These are phyloP conservation scores for Kernera saxatilis DNA, from an alignment of 345 rosid species.

Conservation along the genomic window DNA sequence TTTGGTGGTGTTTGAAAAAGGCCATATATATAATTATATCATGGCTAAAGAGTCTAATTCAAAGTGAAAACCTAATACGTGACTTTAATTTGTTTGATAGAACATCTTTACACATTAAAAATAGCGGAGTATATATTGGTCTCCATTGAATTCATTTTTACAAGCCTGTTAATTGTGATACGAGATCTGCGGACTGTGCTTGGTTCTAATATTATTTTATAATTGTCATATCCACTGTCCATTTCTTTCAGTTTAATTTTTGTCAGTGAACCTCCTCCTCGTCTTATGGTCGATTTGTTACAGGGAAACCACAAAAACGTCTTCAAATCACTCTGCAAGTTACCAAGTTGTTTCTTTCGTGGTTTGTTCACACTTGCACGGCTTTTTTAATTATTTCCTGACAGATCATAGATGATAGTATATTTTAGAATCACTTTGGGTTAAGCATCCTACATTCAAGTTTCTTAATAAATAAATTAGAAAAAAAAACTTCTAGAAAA, in stretches of 20 bases:
- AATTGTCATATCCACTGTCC: neutral
- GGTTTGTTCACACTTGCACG: too few relatives aligned
- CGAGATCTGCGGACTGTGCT: neutral
- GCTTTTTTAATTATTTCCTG: too few relatives aligned
- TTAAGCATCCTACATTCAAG: too few relatives aligned
- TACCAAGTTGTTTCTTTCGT: too few relatives aligned
- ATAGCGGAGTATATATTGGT: neutral
- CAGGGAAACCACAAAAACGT: too few relatives aligned
- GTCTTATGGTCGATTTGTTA: neutral
- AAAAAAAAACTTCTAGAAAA: too few relatives aligned
- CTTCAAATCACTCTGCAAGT: too few relatives aligned
- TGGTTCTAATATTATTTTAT: neutral
- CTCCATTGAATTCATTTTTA: neutral
- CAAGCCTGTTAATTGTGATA: neutral
- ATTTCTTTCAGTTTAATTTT: neutral
- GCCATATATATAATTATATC: neutral
- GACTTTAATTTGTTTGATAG: neutral
- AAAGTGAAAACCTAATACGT: neutral
- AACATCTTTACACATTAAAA: neutral
- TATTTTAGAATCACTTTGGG: too few relatives aligned
- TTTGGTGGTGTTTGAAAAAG: conserved; percentile 1
- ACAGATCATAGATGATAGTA: too few relatives aligned
- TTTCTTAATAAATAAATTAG: too few relatives aligned
- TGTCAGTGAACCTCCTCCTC: neutral
- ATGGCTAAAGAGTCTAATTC: neutral